Percentiles rank a stretch among this genome's conserved stretches.
Conservation (phyloP, 331 rosid species). For the Acacia concinna region DNA sequence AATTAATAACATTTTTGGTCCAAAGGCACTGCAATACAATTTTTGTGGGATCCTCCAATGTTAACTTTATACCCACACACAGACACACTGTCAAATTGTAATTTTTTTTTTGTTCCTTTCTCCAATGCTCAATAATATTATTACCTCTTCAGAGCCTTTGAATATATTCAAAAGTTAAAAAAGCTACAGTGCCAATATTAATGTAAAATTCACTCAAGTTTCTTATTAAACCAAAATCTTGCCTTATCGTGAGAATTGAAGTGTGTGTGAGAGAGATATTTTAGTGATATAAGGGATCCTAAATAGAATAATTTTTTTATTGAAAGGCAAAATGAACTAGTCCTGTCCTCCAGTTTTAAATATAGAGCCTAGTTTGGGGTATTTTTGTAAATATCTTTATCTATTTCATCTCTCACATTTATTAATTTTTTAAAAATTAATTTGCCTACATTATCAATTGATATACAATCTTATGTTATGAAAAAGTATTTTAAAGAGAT, state of each 20-base stretch:
- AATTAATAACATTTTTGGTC: neutral
- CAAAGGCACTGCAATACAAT: neutral
- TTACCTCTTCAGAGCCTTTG: neutral
- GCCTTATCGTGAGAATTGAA: neutral
- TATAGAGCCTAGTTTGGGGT: too few species aligned
- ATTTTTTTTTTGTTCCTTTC: slow-evolving; percentile 1
- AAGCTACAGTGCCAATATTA: neutral
- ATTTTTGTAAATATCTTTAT: too few species aligned
- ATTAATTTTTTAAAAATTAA: too few species aligned
- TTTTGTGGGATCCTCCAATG: slow-evolving; percentile 3
- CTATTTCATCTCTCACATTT: too few species aligned
- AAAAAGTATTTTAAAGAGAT: too few species aligned
- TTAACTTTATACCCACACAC: neutral
- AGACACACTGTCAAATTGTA: neutral
- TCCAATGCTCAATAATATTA: neutral
- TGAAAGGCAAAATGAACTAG: too few species aligned
- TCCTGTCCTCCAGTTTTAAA: too few species aligned
- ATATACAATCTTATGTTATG: too few species aligned
- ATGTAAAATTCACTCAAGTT: neutral
- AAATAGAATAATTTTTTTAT: too few species aligned
- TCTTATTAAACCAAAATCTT: neutral
- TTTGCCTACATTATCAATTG: too few species aligned
- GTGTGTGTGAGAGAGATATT: too few species aligned
- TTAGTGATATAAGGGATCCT: too few species aligned
- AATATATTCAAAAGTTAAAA: neutral